phyloP scores from a whole-genome alignment of 129 eudicot genomes.

The Kitagawia praeruptora region DNA sequence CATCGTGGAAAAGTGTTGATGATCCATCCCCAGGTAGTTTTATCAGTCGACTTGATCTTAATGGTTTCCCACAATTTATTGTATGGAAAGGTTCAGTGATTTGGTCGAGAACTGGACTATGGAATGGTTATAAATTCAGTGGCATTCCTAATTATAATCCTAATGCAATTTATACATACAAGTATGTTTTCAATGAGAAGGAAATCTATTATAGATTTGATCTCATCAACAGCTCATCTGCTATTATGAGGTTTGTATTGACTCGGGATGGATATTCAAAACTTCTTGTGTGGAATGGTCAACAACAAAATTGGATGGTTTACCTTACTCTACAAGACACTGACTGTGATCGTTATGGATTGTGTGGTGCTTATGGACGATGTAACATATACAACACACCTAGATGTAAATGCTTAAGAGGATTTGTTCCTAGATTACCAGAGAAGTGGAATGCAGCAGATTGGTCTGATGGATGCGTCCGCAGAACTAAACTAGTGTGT shows the following conservation, averaged over 20 bases:
- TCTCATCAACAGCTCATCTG: background rate
- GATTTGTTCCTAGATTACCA: slow-evolving; percentile 6
- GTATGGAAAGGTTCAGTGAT: background rate
- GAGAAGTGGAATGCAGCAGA: slow-evolving; percentile 14
- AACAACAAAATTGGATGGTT: background rate
- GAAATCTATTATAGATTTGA: background rate
- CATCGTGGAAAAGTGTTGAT: slow-evolving; percentile 1
- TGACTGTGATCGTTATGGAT: slow-evolving; percentile 8
- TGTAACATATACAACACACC: slow-evolving; percentile 6
- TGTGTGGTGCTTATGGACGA: slow-evolving; percentile 17
- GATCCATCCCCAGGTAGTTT: slow-evolving; percentile 2
- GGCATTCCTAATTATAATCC: background rate
- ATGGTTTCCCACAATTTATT: background rate
- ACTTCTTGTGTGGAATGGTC: slow-evolving; percentile 4
- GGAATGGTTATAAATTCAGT: background rate
- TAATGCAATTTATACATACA: background rate
- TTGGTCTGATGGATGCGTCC: slow-evolving; percentile 13
- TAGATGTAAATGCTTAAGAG: background rate
- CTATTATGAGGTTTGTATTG: background rate
- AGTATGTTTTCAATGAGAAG: background rate
- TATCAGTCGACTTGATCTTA: background rate
- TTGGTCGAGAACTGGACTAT: background rate
- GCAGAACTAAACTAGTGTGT: background rate
- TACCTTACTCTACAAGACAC: background rate
- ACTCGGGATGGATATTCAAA: background rate